Evolutionary conservation across 78 protist species (phyloP).

Genomic region (Bodo saltans): DNA sequence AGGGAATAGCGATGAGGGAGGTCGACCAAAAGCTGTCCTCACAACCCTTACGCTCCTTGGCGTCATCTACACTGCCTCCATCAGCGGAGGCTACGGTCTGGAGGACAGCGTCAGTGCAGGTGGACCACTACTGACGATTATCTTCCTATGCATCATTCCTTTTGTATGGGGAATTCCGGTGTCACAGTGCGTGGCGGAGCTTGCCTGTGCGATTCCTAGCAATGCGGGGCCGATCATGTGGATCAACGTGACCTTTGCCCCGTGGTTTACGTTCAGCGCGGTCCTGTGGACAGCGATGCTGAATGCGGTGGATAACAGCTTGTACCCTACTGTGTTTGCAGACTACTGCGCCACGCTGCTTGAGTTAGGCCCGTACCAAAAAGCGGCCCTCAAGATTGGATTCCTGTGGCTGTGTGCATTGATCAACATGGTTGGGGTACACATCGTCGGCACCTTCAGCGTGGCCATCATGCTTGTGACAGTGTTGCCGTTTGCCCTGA

Average conservation of each 20-base stretch:
- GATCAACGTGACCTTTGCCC: conserved; percentile 22
- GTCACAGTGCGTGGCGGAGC: conserved; percentile 14
- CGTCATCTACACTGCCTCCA: not conserved
- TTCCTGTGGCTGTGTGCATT: not conserved
- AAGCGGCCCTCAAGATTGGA: not conserved
- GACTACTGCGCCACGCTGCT: not conserved
- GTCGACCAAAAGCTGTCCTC: not conserved
- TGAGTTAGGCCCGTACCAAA: not conserved
- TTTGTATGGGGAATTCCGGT: conserved; percentile 6
- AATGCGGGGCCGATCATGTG: conserved; percentile 35
- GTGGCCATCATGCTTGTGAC: not conserved
- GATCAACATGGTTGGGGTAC: not conserved
- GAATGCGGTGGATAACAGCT: conserved; percentile 9
- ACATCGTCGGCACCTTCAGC: not conserved
- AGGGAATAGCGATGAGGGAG: not conserved
- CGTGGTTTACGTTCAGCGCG: not conserved
- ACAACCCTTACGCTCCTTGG: not conserved
- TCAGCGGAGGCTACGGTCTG: conserved; percentile 8
- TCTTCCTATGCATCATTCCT: not conserved
- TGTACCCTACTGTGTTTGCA: conserved; percentile 4
- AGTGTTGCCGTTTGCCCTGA: not conserved
- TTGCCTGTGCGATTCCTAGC: not conserved
- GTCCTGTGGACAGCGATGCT: conserved; percentile 6
- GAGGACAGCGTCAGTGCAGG: not conserved
- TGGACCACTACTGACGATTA: conserved; percentile 6